Evolutionary conservation across 805 yeast species (phyloP), one percentile per base, ranked within the genome.

Genomic region (Candida alai): DNA sequence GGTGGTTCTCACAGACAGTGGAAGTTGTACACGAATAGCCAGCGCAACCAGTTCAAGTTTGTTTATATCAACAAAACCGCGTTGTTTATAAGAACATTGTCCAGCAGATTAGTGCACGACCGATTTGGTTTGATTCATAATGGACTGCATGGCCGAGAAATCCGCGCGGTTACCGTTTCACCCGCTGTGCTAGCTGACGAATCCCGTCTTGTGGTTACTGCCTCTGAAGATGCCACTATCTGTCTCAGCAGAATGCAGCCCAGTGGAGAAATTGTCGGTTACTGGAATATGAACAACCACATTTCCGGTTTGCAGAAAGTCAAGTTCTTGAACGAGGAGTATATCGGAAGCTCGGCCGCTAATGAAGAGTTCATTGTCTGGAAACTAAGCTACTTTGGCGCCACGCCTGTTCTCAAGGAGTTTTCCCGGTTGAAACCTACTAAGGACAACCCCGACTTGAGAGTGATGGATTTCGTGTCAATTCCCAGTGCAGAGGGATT

Each of bases 1-100:
- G 97, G 97, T 18, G 97, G 97, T 2, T 76, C 93, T 3, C 96
- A 89, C 53, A 70, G 97, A 40, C 74, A 76, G 39, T 93, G 97
- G 96, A 68, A 71, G 32, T 19, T 30, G 24, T 34, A 18, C 40
- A 31, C n/a, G 33, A 40, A 48, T 43, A 10, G 43, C 45, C 3
- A 24, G 49, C 8, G 49, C 53, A 24, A 28, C 18, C 9, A n/a
- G 8, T 71, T 56, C 43, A 62, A 70, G 29, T 74, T 86, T 42
- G 61, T 69, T 15, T 84, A 76, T 51, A 76, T 84, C 9, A 77
- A 78, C 52, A 62, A 64, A 17, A 68, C 81, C 4, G 56, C 62
- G 12, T 52, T 80, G 25, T 57, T 60, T 32, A 46, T 74, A 15
- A 65, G 68, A 35, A 21, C 18, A 0, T 51, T 54, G 35, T 33